These are phyloP conservation scores for Yamadazyma dushanensis DNA, from an alignment of 1,139 yeast species.

Conservation along the genomic window DNA sequence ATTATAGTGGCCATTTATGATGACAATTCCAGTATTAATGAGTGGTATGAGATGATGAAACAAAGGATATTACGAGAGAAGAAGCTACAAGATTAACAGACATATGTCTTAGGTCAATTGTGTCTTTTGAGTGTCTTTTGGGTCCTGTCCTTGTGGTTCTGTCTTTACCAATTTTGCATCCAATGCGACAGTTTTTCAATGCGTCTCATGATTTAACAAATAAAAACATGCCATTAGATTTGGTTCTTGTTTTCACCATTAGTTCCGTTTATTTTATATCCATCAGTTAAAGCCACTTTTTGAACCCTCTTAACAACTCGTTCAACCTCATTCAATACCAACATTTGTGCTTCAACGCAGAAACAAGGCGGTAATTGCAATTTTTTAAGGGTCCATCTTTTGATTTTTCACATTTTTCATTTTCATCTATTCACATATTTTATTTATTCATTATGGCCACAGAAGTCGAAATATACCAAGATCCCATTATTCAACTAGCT, in stretches of 20 bases:
- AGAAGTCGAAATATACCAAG: conserved; percentile 28
- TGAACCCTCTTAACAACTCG: too few relatives aligned
- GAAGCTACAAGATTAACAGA: conserved; percentile 9
- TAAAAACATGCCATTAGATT: conserved; percentile 7
- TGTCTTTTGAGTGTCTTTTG: too few relatives aligned
- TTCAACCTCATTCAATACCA: too few relatives aligned
- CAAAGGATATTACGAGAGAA: conserved; percentile 50
- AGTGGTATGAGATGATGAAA: conserved; percentile 61
- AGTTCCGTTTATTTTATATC: too few relatives aligned
- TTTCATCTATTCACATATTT: background rate
- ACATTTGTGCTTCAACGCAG: too few relatives aligned
- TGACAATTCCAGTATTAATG: conserved; percentile 39
- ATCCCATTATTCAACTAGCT: conserved; percentile 49
- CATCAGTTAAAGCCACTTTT: too few relatives aligned
- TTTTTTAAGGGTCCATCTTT: too few relatives aligned
- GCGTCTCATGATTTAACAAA: conserved; percentile 4
- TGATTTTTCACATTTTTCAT: background rate
- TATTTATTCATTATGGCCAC: background rate
- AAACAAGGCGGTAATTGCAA: too few relatives aligned
- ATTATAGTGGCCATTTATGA: conserved; percentile 62
- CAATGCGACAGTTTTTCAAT: too few relatives aligned
- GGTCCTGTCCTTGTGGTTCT: too few relatives aligned
- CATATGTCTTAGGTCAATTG: too few relatives aligned
- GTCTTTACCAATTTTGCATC: background rate
- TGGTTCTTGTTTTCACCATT: background rate